phyloP scores from a whole-genome alignment of 2,329 filamentous ascomycete species.

The Chaetomiaceae sp. region DNA sequence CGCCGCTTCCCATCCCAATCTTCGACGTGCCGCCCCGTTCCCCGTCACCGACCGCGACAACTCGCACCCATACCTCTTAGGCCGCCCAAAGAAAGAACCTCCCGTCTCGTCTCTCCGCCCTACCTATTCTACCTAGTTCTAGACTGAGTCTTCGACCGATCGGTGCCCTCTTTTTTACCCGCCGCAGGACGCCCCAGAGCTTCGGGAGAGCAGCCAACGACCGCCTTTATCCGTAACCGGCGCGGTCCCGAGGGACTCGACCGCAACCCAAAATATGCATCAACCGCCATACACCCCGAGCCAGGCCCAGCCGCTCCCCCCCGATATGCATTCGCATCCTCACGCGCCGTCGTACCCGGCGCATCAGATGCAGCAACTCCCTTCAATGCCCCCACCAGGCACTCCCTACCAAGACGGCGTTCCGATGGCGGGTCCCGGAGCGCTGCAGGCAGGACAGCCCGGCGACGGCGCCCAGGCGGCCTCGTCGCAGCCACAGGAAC shows the following conservation, averaged over 20 bases:
- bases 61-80: neutral
- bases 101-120: neutral
- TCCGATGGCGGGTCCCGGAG: conserved; percentile 18
- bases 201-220: neutral
- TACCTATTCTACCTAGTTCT: neutral
- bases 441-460: conserved; percentile 21
- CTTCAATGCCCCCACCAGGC: conserved; percentile 25
- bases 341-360: conserved; percentile 16
- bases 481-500: conserved; percentile 20
- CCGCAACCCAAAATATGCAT: conserved; percentile 18
- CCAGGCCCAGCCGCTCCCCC: conserved; percentile 16
- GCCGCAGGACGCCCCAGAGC: neutral
- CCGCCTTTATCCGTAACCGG: conserved; percentile 4
- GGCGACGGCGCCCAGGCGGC: conserved; percentile 17
- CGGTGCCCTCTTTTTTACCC: neutral
- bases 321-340: conserved; percentile 21
- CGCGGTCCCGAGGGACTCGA: conserved; percentile 17
- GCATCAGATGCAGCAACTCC: conserved; percentile 23
- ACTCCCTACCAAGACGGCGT: conserved; percentile 20
- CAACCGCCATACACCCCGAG: conserved; percentile 21
- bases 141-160: neutral
- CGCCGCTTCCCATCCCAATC: neutral
- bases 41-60: neutral
- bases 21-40: neutral
- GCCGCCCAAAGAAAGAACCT: neutral